These are phyloP conservation scores for Alternaria sp. DNA, from an alignment of 2,329 filamentous ascomycete genomes.

Conservation along the genomic window DNA sequence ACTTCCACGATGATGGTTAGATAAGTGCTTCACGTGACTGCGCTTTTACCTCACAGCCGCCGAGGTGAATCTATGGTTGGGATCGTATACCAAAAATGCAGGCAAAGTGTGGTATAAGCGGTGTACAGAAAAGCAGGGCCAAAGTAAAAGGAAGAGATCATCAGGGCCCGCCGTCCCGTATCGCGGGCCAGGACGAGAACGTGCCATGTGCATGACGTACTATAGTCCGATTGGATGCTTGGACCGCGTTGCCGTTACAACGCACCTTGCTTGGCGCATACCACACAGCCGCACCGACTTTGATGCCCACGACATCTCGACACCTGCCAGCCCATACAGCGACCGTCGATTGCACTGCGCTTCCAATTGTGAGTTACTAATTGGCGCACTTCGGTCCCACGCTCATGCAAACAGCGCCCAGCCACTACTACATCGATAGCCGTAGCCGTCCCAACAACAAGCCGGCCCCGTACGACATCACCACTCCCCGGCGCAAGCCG, in stretches of 20 bases:
- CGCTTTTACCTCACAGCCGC: background rate
- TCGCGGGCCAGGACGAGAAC: background rate
- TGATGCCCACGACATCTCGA: slow-evolving; percentile 13
- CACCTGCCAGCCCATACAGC: slow-evolving; percentile 1
- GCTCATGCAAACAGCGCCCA: background rate
- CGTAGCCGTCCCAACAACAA: slow-evolving; percentile 2
- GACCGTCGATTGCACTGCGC: background rate
- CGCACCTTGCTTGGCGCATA: slow-evolving; percentile 9
- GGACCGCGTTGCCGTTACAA: slow-evolving; percentile 12
- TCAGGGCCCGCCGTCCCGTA: slow-evolving; percentile 4
- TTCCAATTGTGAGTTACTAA: background rate
- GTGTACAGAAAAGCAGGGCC: background rate
- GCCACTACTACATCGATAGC: slow-evolving; percentile 13
- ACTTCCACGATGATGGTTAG: background rate
- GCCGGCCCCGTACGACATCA: slow-evolving; percentile 8
- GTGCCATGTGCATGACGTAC: slow-evolving; percentile 1
- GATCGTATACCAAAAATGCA: background rate
- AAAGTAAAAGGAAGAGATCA: slow-evolving; percentile 7
- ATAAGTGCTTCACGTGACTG: background rate
- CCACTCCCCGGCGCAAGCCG: slow-evolving; percentile 15
- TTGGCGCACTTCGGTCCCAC: background rate
- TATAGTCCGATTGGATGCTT: background rate
- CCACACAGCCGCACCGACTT: slow-evolving; percentile 8
- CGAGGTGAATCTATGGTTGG: background rate
- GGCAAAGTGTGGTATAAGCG: background rate